Evolutionary conservation across 192 early-diverging fungal species (phyloP).

Genomic region (Coemansia sp.): DNA sequence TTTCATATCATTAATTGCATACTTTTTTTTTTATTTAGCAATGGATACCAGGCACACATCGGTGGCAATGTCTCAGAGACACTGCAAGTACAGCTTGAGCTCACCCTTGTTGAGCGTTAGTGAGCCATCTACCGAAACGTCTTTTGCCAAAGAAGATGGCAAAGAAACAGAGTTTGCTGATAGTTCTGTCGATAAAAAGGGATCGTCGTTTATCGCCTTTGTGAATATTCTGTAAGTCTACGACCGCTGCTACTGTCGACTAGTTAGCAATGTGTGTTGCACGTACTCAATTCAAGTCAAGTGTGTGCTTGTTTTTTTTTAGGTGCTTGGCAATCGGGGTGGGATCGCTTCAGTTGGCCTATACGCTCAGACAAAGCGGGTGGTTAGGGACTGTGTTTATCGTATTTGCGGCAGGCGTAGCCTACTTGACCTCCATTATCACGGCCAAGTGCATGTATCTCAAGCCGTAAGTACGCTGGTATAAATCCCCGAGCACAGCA

Average conservation of each 20-base stretch:
- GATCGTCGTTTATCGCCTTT: conserved; percentile 47
- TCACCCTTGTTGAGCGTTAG: neutral
- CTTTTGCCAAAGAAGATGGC: neutral
- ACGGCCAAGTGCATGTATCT: conserved; percentile 47
- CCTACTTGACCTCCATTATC: conserved; percentile 34
- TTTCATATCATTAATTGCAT: neutral
- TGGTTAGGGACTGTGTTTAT: conserved; percentile 46
- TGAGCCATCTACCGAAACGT: neutral
- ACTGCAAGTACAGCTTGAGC: neutral
- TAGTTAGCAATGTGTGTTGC: neutral
- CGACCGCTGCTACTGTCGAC: neutral
- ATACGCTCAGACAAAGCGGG: conserved; percentile 46
- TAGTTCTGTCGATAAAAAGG: conserved; percentile 8
- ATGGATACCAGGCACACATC: neutral
- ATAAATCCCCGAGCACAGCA: too few species aligned
- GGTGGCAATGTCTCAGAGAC: neutral
- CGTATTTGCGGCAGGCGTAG: conserved; percentile 32
- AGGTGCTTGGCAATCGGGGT: conserved; percentile 51
- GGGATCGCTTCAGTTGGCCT: conserved; percentile 45
- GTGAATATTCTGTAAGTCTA: conserved; percentile 44
- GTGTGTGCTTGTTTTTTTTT: neutral
- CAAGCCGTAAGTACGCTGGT: conserved; percentile 44
- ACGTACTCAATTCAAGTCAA: neutral
- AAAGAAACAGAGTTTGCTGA: neutral
- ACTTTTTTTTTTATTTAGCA: neutral